Conservation (phyloP, 805 yeast species). For the Starmerella potacharoeniae region DNA sequence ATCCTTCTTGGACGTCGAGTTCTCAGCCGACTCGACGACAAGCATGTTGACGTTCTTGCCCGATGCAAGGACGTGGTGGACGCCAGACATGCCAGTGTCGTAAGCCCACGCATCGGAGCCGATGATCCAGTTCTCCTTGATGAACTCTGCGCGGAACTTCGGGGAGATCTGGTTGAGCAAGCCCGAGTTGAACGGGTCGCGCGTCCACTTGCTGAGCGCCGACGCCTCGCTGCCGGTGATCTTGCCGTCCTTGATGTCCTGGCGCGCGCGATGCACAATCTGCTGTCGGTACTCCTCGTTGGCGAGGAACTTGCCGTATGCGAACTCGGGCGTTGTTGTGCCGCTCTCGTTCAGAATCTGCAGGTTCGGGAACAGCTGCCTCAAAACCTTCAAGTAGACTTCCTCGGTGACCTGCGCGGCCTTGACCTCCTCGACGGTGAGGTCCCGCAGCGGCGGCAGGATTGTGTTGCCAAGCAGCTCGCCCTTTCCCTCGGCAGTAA, state of each 20-base stretch:
- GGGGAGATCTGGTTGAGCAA: slow-evolving; percentile 12
- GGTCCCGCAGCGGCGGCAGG: slow-evolving; percentile 30
- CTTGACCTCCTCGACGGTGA: slow-evolving; percentile 1
- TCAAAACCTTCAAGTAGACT: slow-evolving; percentile 63
- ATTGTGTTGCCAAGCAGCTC: slow-evolving; percentile 10
- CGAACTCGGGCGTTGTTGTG: slow-evolving; percentile 66
- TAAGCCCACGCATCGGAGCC: slow-evolving; percentile 95
- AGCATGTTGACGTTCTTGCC: slow-evolving; percentile 72
- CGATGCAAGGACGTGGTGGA: slow-evolving; percentile 69
- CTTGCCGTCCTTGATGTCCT: slow-evolving; percentile 31
- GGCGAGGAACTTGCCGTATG: slow-evolving; percentile 65
- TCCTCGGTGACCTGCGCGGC: slow-evolving; percentile 42
- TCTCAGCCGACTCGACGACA: slow-evolving; percentile 76
- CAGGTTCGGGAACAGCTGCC: slow-evolving; percentile 53
- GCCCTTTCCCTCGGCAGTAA: slow-evolving; percentile 2
- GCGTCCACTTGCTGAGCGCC: slow-evolving; percentile 58
- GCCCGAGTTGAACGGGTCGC: slow-evolving; percentile 28
- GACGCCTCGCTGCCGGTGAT: slow-evolving; percentile 42
- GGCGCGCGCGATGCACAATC: slow-evolving; percentile 37
- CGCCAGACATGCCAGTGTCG: slow-evolving; percentile 84
- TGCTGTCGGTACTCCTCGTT: slow-evolving; percentile 40
- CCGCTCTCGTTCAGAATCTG: slow-evolving; percentile 47
- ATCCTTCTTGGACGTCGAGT: slow-evolving; percentile 56
- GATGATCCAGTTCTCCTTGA: slow-evolving; percentile 53
- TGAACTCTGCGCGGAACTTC: slow-evolving; percentile 28